Evolutionary conservation across 2,329 filamentous ascomycete genomes (phyloP), one percentile per base, ranked within the genome.

Genomic region (Ophiosphaerella narmari): DNA sequence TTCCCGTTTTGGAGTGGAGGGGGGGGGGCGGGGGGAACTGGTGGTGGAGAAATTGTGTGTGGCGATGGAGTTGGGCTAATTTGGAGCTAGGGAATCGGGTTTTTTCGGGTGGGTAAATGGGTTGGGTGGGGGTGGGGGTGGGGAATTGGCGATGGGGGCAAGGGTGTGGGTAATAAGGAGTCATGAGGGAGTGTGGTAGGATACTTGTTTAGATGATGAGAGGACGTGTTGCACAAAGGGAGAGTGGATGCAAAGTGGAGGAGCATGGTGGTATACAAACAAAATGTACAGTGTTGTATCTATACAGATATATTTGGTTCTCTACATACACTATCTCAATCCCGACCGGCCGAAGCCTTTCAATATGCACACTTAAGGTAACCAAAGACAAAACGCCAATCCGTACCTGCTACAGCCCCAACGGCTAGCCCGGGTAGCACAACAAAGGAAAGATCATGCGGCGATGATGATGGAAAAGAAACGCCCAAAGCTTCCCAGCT

Each of bases 341-440:
- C 34, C 37, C 7, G 34, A 23, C 23, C 21, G 37, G 12, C 13
- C 11, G 26, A 11, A 29, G 26, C 16, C 16, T 11, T 11, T 41
- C 44, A 40, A 41, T 47, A 40, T 47, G 40, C 46, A 48, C 39
- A 43, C n/a, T 16, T 7, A n/a, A 31, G 16, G 26, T 11, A 42
- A 42, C 13, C 7, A 9, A 16, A 23, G 13, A 24, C 11, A 14
- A n/a, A 54, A 54, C 47, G 36, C 50, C 50, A 23, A 35, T 36
- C 39, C 26, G 31, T 43, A 41, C 21, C 29, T 12, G 46, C 38
- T 41, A 32, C 34, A 42, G 32, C 53, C 50, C 52, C 45, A 54
- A 56, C 47, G 43, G 57, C 50, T 35, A 36, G 44, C 41, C 12
- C 11, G 21, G 43, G 48, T 32, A 44, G 44, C 48, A 31, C 34